A percentile compares a stretch with the other conserved stretches of the same genome.
Conservation (phyloP, 768 basidiomycete species). For the Vishniacozyma victoriae region DNA sequence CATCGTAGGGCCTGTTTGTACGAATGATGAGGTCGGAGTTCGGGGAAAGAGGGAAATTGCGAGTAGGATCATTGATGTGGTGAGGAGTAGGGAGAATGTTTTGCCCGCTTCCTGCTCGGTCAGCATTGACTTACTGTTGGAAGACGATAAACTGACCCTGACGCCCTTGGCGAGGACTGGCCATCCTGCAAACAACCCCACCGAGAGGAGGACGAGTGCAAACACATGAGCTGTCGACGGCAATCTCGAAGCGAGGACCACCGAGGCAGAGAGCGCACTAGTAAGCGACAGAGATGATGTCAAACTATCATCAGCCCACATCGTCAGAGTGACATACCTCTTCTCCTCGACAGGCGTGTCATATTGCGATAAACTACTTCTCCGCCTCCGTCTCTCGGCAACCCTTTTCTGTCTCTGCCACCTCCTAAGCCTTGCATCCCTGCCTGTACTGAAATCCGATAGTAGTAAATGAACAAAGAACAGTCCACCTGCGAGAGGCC, state of each 20-base stretch:
- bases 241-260: constrained; percentile 87
- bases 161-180: constrained; percentile 32
- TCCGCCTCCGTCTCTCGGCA: constrained; percentile 5
- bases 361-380: no score
- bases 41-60: constrained; percentile 27
- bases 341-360: no score
- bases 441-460: constrained; percentile 57
- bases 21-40: background rate
- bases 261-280: constrained; percentile 83
- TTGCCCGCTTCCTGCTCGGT: constrained; percentile 25
- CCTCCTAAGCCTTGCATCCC: constrained; percentile 22
- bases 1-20: constrained; percentile 1
- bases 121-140: background rate
- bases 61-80: constrained; percentile 19
- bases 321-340: constrained; percentile 19
- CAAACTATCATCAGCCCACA: constrained; percentile 19
- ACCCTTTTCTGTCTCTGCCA: constrained; percentile 15
- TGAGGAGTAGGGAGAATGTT: constrained; percentile 26
- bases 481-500: constrained; percentile 82
- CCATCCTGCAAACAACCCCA: constrained; percentile 39
- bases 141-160: constrained; percentile 15
- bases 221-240: constrained; percentile 79
- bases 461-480: constrained; percentile 75
- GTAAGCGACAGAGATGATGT: constrained; percentile 48
- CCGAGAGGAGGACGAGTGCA: constrained; percentile 53